Evolutionary conservation across 495 filamentous ascomycete species (phyloP).

Genomic region (Penicillium salamii): DNA sequence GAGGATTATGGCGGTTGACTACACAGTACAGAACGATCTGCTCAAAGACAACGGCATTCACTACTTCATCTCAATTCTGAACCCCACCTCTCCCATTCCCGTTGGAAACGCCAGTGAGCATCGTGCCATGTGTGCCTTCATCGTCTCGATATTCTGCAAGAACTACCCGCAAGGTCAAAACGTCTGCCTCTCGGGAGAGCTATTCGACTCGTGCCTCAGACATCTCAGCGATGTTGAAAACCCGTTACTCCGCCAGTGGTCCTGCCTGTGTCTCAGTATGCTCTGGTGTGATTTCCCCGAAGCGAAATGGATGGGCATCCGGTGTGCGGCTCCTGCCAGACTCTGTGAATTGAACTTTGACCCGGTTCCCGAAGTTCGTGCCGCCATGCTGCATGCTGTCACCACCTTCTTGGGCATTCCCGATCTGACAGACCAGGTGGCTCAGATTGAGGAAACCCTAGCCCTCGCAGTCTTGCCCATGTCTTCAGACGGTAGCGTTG

Average conservation of each 20-base stretch:
- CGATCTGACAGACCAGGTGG: constrained; percentile 87
- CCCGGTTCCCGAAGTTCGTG: constrained; percentile 88
- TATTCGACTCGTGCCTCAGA: constrained; percentile 78
- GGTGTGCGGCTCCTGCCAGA: constrained; percentile 72
- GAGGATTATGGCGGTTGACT: constrained; percentile 90
- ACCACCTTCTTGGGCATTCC: constrained; percentile 92
- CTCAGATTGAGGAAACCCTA: constrained; percentile 82
- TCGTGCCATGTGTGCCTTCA: constrained; percentile 98
- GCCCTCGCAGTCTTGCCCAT: constrained; percentile 82
- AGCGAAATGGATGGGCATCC: constrained; percentile 90
- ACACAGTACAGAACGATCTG: constrained; percentile 85
- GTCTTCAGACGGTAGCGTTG: constrained; percentile 84
- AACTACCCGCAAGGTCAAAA: constrained; percentile 86
- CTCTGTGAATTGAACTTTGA: constrained; percentile 82
- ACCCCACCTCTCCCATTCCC: constrained; percentile 75
- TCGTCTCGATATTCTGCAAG: constrained; percentile 94
- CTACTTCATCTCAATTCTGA: constrained; percentile 91
- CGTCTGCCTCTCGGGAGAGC: constrained; percentile 74
- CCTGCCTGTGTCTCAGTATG: constrained; percentile 92
- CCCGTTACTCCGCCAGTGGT: constrained; percentile 90
- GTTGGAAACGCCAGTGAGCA: constrained; percentile 86
- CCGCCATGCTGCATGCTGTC: constrained; percentile 88
- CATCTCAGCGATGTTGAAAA: constrained; percentile 85
- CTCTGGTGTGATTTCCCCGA: constrained; percentile 88
- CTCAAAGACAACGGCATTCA: constrained; percentile 95